Conservation (phyloP, 495 filamentous ascomycete species). For the Hypomontagnella monticulosa region DNA sequence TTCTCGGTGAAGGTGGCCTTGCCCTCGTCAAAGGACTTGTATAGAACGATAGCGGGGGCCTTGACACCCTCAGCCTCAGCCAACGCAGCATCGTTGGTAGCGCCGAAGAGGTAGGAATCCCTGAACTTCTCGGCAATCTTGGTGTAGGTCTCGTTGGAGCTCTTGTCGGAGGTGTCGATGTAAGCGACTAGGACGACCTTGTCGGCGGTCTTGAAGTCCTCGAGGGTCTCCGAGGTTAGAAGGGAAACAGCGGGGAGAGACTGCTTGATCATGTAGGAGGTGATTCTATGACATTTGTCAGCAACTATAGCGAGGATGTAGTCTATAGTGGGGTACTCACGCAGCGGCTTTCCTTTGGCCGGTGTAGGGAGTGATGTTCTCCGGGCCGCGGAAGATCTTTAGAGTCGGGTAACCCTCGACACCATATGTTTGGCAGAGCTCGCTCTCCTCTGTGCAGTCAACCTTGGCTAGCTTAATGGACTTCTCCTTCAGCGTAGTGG, state of each 20-base stretch:
- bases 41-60: constrained; percentile 87
- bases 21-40: constrained; percentile 98
- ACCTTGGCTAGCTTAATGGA: constrained; percentile 91
- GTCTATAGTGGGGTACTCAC: constrained; percentile 64
- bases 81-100: constrained; percentile 80
- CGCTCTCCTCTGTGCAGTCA: constrained; percentile 94
- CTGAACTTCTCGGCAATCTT: constrained; percentile 83
- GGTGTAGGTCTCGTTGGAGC: constrained; percentile 81
- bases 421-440: constrained; percentile 87
- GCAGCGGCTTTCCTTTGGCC: constrained; percentile 90
- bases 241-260: constrained; percentile 89
- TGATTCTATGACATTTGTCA: constrained; percentile 70
- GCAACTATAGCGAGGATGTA: constrained; percentile 16
- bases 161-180: constrained; percentile 84
- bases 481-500: constrained; percentile 94
- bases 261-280: constrained; percentile 99
- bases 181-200: constrained; percentile 95
- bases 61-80: constrained; percentile 90
- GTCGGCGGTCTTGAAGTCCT: constrained; percentile 97
- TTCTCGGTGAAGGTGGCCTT: constrained; percentile 83
- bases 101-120: constrained; percentile 91
- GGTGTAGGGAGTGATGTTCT: constrained; percentile 82
- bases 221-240: constrained; percentile 79
- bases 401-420: constrained; percentile 98
- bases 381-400: constrained; percentile 97